phyloP scores from a whole-genome alignment of 2,329 filamentous ascomycete species.

The Xylariaceae sp. region DNA sequence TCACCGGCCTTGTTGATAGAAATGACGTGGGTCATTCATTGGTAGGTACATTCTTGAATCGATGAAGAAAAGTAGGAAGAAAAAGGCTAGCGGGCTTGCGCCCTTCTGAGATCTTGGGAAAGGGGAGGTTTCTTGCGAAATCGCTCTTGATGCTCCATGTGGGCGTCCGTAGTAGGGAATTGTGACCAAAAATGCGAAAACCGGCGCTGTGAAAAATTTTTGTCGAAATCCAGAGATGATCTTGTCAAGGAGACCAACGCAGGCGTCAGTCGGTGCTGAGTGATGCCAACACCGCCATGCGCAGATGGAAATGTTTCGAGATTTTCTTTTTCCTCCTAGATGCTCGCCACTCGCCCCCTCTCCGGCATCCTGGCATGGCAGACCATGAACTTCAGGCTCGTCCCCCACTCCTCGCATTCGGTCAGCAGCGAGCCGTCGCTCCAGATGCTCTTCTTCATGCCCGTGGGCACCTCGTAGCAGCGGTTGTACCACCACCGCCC shows the following conservation, averaged over 20 bases:
- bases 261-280: not conserved
- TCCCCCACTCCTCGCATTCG: conserved; percentile 81
- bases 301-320: not conserved
- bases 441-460: conserved; percentile 63
- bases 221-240: conserved; percentile 6
- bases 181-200: conserved; percentile 1
- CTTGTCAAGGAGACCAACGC: not conserved
- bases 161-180: conserved; percentile 2
- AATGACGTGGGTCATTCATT: conserved; percentile 16
- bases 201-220: conserved; percentile 2
- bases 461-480: conserved; percentile 71
- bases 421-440: conserved; percentile 63
- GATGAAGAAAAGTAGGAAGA: too few relatives aligned
- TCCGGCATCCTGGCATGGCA: conserved; percentile 82
- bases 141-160: conserved; percentile 7
- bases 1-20: conserved; percentile 11
- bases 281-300: not conserved
- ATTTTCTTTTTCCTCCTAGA: too few relatives aligned
- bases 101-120: conserved; percentile 19
- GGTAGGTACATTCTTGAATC: conserved; percentile 7
- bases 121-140: conserved; percentile 12
- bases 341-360: conserved; percentile 37
- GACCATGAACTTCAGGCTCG: conserved; percentile 83
- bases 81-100: conserved; percentile 21
- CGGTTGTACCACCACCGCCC: conserved; percentile 94